phyloP scores from a whole-genome alignment of 1,139 yeast species.

The Chernovozyma sophiae-reginae region DNA sequence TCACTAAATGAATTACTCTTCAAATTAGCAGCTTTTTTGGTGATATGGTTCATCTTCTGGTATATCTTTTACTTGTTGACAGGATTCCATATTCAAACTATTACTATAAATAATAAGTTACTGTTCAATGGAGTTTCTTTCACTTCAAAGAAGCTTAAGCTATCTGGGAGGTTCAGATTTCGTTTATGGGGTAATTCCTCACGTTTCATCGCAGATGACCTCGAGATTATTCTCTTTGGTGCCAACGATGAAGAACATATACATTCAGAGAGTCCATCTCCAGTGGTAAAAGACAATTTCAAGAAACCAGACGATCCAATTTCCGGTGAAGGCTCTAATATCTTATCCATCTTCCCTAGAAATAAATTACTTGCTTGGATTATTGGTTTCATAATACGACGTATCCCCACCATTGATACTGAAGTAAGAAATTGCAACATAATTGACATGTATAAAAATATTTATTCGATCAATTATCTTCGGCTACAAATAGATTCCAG shows the following conservation, averaged over 20 bases:
- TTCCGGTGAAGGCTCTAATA: background rate
- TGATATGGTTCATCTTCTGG: conserved; percentile 27
- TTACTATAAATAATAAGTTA: conserved; percentile 38
- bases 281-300: too few relatives aligned
- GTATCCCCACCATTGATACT: conserved; percentile 24
- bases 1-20: too few relatives aligned
- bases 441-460: conserved; percentile 10
- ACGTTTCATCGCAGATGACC: conserved; percentile 27
- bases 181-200: conserved; percentile 41
- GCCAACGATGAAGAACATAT: background rate
- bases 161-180: conserved; percentile 25
- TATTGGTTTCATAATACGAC: conserved; percentile 15
- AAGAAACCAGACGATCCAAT: too few relatives aligned
- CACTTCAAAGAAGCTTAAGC: conserved; percentile 9
- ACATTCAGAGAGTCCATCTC: too few relatives aligned
- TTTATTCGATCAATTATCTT: conserved; percentile 19
- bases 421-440: conserved; percentile 21
- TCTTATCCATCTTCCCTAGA: conserved; percentile 17
- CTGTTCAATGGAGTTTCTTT: conserved; percentile 31
- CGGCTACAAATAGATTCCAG: conserved; percentile 19
- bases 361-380: conserved; percentile 11
- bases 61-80: conserved; percentile 21
- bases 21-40: conserved; percentile 4
- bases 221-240: conserved; percentile 11
- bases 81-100: conserved; percentile 32